Conservation (phyloP, 495 filamentous ascomycete species). For the Talaromyces thailandensis region DNA sequence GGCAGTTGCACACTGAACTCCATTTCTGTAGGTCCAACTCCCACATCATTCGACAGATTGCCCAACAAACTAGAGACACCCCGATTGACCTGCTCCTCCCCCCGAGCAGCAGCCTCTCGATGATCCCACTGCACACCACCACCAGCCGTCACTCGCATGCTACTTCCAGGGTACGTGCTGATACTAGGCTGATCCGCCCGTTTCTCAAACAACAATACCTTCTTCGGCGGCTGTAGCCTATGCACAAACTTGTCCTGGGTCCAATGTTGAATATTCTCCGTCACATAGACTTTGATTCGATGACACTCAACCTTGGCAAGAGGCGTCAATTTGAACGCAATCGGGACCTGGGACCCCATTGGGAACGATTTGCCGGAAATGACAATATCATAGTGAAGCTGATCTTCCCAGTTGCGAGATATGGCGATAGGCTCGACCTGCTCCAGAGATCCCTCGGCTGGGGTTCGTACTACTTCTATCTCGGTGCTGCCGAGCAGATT, state of each 20-base stretch:
- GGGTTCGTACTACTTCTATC: conserved; percentile 77
- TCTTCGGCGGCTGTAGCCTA: conserved; percentile 71
- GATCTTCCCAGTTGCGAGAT: conserved; percentile 94
- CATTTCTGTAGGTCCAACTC: conserved; percentile 86
- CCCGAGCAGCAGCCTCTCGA: conserved; percentile 48
- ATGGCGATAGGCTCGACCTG: conserved; percentile 96
- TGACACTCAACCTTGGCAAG: conserved; percentile 95
- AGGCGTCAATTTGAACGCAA: conserved; percentile 95
- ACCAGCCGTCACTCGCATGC: conserved; percentile 69
- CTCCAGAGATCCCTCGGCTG: conserved; percentile 85
- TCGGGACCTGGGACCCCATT: conserved; percentile 83
- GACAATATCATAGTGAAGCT: conserved; percentile 96
- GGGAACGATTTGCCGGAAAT: conserved; percentile 98
- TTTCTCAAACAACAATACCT: conserved; percentile 87
- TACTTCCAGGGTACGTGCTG: conserved; percentile 70
- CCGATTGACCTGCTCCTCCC: conserved; percentile 46
- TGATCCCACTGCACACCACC: conserved; percentile 67
- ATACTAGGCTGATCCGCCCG: conserved; percentile 69
- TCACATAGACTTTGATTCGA: conserved; percentile 90
- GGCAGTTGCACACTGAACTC: conserved; percentile 94
- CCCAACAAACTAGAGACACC: conserved; percentile 68
- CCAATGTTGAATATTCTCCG: conserved; percentile 91
- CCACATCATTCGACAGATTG: conserved; percentile 56
- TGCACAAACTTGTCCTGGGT: conserved; percentile 81
- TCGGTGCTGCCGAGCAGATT: conserved; percentile 82